Conservation (phyloP, 345 rosid genomes). For the Pugionium cornutum region DNA sequence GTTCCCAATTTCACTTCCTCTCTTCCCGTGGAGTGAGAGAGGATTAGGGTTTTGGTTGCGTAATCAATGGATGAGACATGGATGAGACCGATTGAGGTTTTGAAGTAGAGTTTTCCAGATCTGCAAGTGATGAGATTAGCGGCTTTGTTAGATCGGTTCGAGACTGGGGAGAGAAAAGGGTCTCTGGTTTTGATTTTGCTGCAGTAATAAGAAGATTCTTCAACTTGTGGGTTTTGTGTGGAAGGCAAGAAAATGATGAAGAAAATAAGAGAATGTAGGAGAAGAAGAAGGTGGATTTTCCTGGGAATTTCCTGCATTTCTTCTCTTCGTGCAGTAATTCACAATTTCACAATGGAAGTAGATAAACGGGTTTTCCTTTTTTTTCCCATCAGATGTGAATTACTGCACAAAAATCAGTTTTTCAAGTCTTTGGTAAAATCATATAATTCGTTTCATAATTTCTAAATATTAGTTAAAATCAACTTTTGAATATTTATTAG, state of each 20-base stretch:
- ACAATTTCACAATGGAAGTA: neutral
- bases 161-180: constrained; percentile 22
- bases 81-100: constrained; percentile 52
- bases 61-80: constrained; percentile 53
- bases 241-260: constrained; percentile 28
- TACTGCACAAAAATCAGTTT: too few species aligned
- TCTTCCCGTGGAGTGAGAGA: constrained; percentile 39
- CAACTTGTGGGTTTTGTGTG: constrained; percentile 20
- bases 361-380: too few species aligned
- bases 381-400: too few species aligned
- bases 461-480: too few species aligned
- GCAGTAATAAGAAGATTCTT: constrained; percentile 26
- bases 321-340: neutral
- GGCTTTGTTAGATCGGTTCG: constrained; percentile 19
- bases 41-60: constrained; percentile 35
- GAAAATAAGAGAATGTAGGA: constrained; percentile 19
- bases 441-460: too few species aligned
- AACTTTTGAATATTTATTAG: too few species aligned
- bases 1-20: constrained; percentile 42
- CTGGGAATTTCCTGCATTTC: constrained; percentile 38
- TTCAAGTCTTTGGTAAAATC: too few species aligned
- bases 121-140: constrained; percentile 46
- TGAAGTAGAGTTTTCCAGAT: constrained; percentile 51
- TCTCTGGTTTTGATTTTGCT: constrained; percentile 32
- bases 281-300: constrained; percentile 32